Conservation (phyloP, 2,329 filamentous ascomycete genomes). For the Epichloe bromicola region DNA sequence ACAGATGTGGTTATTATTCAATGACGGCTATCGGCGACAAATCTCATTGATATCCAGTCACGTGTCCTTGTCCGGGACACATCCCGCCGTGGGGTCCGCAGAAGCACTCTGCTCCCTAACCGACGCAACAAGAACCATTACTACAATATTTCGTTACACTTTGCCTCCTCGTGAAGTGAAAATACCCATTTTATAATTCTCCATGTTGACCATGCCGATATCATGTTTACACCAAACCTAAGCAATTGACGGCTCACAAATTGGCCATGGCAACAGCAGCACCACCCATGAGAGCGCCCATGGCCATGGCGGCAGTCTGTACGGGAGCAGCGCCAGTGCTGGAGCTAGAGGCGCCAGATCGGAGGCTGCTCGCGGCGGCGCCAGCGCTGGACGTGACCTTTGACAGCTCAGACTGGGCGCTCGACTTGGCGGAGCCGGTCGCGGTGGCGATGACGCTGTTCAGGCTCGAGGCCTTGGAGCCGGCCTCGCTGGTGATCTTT, state of each 20-base stretch:
- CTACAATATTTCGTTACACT: too few relatives aligned
- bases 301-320: slow-evolving; percentile 29
- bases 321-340: slow-evolving; percentile 15
- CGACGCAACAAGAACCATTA: too few relatives aligned
- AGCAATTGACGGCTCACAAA: slow-evolving; percentile 20
- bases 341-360: slow-evolving; percentile 7
- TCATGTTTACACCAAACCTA: accelerated
- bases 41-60: background rate
- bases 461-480: slow-evolving; percentile 14
- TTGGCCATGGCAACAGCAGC: slow-evolving; percentile 29
- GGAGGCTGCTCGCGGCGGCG: slow-evolving; percentile 8
- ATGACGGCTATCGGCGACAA: too few relatives aligned
- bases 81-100: too few relatives aligned
- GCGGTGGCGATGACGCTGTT: slow-evolving; percentile 11
- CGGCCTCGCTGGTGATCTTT: slow-evolving; percentile 10
- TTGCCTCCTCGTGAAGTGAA: too few relatives aligned
- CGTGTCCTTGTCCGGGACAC: too few relatives aligned
- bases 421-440: slow-evolving; percentile 12
- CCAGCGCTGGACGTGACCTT: slow-evolving; percentile 8
- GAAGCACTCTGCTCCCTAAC: too few relatives aligned
- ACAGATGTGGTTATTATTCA: background rate
- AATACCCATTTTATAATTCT: accelerated
- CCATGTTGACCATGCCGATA: too few relatives aligned
- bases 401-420: slow-evolving; percentile 12
- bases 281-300: slow-evolving; percentile 35